phyloP scores from a whole-genome alignment of 2,329 filamentous ascomycete genomes.

The Fusarium sp. region DNA sequence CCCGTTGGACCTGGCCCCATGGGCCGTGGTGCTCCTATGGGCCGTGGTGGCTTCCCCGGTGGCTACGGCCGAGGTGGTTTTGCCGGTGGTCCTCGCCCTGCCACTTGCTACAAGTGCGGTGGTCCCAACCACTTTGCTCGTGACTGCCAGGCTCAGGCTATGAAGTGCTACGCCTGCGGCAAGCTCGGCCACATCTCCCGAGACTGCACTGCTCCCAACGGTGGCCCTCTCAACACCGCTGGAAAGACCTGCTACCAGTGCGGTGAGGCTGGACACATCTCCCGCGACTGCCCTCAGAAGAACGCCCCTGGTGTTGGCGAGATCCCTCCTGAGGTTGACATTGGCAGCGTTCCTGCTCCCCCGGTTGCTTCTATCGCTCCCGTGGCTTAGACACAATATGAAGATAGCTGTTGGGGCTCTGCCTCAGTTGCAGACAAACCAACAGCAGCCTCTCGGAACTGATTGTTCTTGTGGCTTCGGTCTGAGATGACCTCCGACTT shows the following conservation, averaged over 20 bases:
- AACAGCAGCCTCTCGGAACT: slow-evolving; percentile 22
- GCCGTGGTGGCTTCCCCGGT: slow-evolving; percentile 75
- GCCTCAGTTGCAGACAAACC: slow-evolving; percentile 9
- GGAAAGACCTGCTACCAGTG: slow-evolving; percentile 99
- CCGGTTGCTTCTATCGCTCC: slow-evolving; percentile 60
- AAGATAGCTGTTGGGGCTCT: slow-evolving; percentile 24
- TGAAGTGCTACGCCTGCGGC: slow-evolving; percentile 98
- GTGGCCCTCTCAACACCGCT: slow-evolving; percentile 92
- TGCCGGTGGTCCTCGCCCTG: slow-evolving; percentile 73
- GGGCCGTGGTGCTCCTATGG: slow-evolving; percentile 73
- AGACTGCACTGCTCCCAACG: slow-evolving; percentile 97
- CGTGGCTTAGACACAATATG: slow-evolving; percentile 49
- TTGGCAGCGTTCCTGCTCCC: slow-evolving; percentile 55
- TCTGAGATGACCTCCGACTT: slow-evolving; percentile 28
- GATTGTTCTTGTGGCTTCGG: slow-evolving; percentile 7
- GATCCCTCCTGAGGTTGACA: slow-evolving; percentile 57
- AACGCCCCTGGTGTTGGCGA: slow-evolving; percentile 59
- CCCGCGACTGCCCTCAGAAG: slow-evolving; percentile 90
- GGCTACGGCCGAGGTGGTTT: slow-evolving; percentile 80
- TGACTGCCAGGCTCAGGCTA: slow-evolving; percentile 97
- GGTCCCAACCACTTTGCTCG: slow-evolving; percentile 98
- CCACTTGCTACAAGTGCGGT: slow-evolving; percentile 80
- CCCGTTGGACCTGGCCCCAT: slow-evolving; percentile 67
- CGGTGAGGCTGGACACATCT: slow-evolving; percentile 95
- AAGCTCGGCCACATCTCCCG: slow-evolving; percentile 93